Evolutionary conservation across 306 rosid species (phyloP), one percentile per base, ranked within the genome.

Genomic region (Pachyrhizus erosus): DNA sequence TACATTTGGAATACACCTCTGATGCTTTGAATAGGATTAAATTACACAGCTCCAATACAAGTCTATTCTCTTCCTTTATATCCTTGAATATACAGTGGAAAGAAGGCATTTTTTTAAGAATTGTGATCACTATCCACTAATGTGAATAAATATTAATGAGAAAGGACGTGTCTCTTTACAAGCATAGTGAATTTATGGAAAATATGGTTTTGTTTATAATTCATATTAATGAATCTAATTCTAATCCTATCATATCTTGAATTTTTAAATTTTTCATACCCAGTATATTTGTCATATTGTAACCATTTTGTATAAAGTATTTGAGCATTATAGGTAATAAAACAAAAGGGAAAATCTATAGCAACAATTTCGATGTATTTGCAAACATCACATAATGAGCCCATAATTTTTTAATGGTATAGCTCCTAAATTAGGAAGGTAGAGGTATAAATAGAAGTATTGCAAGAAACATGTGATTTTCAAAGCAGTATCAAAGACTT

Each of bases 321-420:
- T 17, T 55, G 54, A 18, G 39, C 11, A 55, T 75, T 29, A 55
- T 61, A 33, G 31, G 11, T 2, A 51, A 62, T 33, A 70, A 52
- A 34, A 17, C 23, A 58, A 70, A 58, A 46, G 60, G 31, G 42
- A 6, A 37, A 37, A 37, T 37, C 42, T 37, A 37, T 1, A 37
- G 8, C 46, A 31, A 12, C 69, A 64, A 43, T 76, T 80, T 71
- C 77, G 14, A 71, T 64, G 34, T 4, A 65, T 37, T 23, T 18
- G 20, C 27, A 48, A 58, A 75, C 69, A 21, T 60, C 80, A 82
- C 43, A 78, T 62, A 40, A 77, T 77, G 43, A 39, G 43, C 9
- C 43, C 7, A 39, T 4, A 39, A 39, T 9, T 8, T 39, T 39
- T 39, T 39, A 39, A 39, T 9, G 8, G 8, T 39, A 61, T 70